A percentile compares a stretch with the other conserved stretches of the same genome.
Conservation (phyloP, 129 eudicot genomes). For the Flaveria bidentis region DNA sequence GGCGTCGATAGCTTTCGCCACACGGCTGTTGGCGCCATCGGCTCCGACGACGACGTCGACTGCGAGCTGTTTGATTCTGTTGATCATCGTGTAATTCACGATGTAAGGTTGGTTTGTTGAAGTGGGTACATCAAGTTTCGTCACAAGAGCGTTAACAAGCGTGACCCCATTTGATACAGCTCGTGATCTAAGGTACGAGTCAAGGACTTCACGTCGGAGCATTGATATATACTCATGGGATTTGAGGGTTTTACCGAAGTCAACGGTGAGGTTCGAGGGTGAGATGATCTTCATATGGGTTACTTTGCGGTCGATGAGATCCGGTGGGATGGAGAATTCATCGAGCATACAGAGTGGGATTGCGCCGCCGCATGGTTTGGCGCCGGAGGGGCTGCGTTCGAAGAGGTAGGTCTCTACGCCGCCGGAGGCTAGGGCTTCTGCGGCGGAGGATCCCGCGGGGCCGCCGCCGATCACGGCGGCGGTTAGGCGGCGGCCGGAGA, state of each 20-base stretch:
- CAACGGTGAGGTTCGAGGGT: conserved; percentile 95
- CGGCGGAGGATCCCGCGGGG: conserved; percentile 91
- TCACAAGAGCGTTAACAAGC: conserved; percentile 66
- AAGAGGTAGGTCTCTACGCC: conserved; percentile 81
- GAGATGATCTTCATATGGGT: conserved; percentile 98
- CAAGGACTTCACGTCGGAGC: conserved; percentile 94
- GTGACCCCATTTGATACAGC: conserved; percentile 60
- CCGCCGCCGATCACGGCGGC: conserved; percentile 96
- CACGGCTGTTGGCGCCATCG: conserved; percentile 95
- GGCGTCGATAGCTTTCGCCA: conserved; percentile 71
- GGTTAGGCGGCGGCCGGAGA: conserved; percentile 67
- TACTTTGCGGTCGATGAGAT: conserved; percentile 78
- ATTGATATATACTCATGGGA: conserved; percentile 90
- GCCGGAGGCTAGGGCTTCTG: conserved; percentile 82
- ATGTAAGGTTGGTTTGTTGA: conserved; percentile 49
- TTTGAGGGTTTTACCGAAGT: conserved; percentile 81
- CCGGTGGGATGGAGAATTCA: conserved; percentile 80
- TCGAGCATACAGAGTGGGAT: conserved; percentile 98
- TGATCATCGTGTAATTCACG: conserved; percentile 57
- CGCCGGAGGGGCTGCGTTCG: conserved; percentile 73
- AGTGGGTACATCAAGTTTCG: conserved; percentile 64
- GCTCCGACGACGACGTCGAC: conserved; percentile 92
- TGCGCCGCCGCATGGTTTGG: conserved; percentile 98
- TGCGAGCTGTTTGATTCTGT: conserved; percentile 47
- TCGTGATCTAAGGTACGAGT: conserved; percentile 70